Conservation (phyloP, 306 rosid species). For the Cicer arietinum region DNA sequence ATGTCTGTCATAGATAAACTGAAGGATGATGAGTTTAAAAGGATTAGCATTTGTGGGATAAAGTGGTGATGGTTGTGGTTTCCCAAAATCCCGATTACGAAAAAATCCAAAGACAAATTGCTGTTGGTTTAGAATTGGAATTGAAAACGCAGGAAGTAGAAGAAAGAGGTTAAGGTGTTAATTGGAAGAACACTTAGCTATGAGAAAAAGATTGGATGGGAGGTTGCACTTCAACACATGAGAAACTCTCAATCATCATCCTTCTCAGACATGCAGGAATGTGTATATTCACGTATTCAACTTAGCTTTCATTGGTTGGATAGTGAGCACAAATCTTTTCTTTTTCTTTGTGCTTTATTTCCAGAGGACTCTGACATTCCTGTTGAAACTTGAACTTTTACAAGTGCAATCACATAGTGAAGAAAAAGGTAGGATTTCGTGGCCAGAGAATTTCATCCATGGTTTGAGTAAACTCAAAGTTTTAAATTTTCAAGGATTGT, state of each 20-base stretch:
- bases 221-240: slow-evolving; percentile 29
- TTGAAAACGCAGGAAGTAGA: background rate
- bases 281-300: background rate
- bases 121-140: background rate
- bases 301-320: background rate
- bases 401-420: background rate
- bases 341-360: background rate
- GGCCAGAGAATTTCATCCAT: background rate
- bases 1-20: background rate
- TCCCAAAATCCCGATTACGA: background rate
- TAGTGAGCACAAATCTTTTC: background rate
- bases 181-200: slow-evolving; percentile 37
- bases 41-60: background rate
- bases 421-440: background rate
- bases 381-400: background rate
- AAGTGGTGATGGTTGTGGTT: background rate
- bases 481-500: background rate
- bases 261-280: background rate
- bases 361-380: background rate
- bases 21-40: background rate
- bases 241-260: slow-evolving; percentile 1
- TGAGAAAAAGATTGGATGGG: slow-evolving; percentile 26
- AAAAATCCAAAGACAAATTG: background rate
- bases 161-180: background rate
- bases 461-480: background rate